Evolutionary conservation across 2,329 filamentous ascomycete species (phyloP), one percentile per base, ranked within the genome.

Genomic region (Monosporascus ibericus): DNA sequence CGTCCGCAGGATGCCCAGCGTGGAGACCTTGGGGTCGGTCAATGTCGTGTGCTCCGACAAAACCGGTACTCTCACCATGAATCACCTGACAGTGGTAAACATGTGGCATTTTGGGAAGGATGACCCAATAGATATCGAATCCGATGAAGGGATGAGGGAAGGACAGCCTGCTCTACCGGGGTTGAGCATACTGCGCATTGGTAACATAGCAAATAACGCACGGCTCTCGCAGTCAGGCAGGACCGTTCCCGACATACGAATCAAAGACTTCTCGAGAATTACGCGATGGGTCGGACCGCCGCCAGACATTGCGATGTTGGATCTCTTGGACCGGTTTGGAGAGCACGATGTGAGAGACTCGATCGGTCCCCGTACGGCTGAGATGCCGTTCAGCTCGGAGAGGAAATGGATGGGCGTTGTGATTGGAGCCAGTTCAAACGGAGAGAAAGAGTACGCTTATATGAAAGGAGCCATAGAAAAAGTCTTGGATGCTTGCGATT

Each of bases 31-130:
- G 5, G 95, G 95, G 8, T 96, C 92, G n/a, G 94, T 99, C 54
- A 99, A 97, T 64, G 92, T 99, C n/a, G 90, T 99, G 6, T 99
- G 95, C 74, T 96, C 91, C 60, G 94, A 99, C 76, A 99, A 99
- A 74, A 99, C 94, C 44, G 86, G 92, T 34, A 99, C 94, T 1
- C 75, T 99, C 55, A 99, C 94, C 0, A 91, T 92, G 67, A 99
- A 97, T 67, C 94, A 99, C 67, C 97, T 99, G 94, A 95, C 94
- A 1, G 91, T 91, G 0, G 92, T 91, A 17, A 95, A 94, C 65
- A 85, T 99, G 76, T 99, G 94, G 94, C 89, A 92, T 67, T 95
- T 95, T 68, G 90, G 91, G 58, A 80, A 81, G 18, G 70, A 74
- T 18, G 70, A 71, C 2, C 71, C 77, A 8, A 63, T 83, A 20